Percentiles rank a stretch among this genome's conserved stretches.
Evolutionary conservation across 176 grass and related monocot species (phyloP).

Genomic region (Juncus effusus): DNA sequence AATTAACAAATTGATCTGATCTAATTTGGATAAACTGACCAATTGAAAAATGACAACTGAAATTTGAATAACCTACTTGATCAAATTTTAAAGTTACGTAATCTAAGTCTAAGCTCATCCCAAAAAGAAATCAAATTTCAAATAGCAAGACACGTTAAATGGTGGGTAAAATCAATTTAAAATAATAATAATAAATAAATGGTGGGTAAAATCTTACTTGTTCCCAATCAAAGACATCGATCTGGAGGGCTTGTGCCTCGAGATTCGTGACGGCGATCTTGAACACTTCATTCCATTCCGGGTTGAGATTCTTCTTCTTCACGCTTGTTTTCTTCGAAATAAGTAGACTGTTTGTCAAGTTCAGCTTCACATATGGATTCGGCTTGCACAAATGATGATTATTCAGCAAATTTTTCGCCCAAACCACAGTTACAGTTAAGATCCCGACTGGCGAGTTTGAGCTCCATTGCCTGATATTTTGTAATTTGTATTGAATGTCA

Average conservation of each 20-base stretch:
- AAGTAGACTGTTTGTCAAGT: conserved; percentile 65
- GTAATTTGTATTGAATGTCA: neutral
- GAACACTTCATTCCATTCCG: conserved; percentile 91
- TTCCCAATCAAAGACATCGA: conserved; percentile 90
- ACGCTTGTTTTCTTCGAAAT: conserved; percentile 80
- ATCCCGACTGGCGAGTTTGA: conserved; percentile 57
- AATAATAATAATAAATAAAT: conserved; percentile 1
- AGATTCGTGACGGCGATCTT: conserved; percentile 77
- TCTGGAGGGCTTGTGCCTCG: conserved; percentile 60
- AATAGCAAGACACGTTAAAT: too few species aligned
- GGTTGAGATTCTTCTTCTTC: conserved; percentile 83
- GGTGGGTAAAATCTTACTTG: conserved; percentile 42
- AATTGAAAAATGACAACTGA: too few species aligned
- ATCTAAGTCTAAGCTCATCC: too few species aligned
- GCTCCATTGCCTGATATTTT: conserved; percentile 29
- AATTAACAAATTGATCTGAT: too few species aligned
- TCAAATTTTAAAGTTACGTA: too few species aligned
- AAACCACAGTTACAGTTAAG: conserved; percentile 65
- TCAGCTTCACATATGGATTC: conserved; percentile 88
- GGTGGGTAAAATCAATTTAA: too few species aligned
- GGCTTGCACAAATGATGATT: conserved; percentile 89
- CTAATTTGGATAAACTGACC: too few species aligned
- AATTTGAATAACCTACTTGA: too few species aligned
- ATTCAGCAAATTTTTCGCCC: conserved; percentile 67
- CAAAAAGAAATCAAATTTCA: too few species aligned